Conservation (phyloP, 2,329 filamentous ascomycete species). For the Chaetomium strumarium region DNA sequence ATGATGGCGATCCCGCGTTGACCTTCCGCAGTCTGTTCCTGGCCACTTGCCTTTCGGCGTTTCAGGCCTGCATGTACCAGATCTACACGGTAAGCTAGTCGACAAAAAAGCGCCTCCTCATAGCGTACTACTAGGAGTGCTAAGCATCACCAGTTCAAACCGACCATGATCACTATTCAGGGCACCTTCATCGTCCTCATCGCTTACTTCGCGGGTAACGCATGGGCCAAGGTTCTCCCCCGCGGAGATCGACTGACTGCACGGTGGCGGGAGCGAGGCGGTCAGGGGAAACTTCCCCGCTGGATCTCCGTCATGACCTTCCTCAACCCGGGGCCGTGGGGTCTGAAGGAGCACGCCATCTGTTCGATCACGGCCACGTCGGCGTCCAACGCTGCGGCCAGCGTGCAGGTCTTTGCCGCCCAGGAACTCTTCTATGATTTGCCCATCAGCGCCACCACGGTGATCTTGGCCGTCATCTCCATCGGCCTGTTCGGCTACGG, state of each 20-base stretch:
- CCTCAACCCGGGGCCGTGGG: conserved; percentile 47
- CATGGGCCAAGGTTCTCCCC: conserved; percentile 42
- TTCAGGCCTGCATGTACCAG: conserved; percentile 50
- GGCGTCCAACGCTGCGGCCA: conserved; percentile 43
- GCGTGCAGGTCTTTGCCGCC: conserved; percentile 39
- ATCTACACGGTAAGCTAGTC: conserved; percentile 43
- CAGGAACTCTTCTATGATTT: conserved; percentile 48
- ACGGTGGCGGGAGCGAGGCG: conserved; percentile 39
- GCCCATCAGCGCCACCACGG: conserved; percentile 39
- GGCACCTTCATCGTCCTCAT: conserved; percentile 54
- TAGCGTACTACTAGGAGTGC: background rate
- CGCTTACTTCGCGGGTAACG: conserved; percentile 49
- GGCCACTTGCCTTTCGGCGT: conserved; percentile 43
- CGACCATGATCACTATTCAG: conserved; percentile 41
- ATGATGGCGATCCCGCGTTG: conserved; percentile 46
- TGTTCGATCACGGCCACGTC: conserved; percentile 49
- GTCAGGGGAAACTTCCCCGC: conserved; percentile 36
- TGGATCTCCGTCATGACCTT: conserved; percentile 39
- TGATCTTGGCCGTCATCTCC: conserved; percentile 45
- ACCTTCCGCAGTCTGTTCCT: conserved; percentile 49
- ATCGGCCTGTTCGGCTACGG: conserved; percentile 53
- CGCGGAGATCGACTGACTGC: conserved; percentile 46
- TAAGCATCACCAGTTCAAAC: conserved; percentile 41
- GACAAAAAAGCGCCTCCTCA: too few species aligned
- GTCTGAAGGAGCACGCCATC: conserved; percentile 51